Percentiles rank a stretch among this genome's conserved stretches.
Conservation (phyloP, 305 asterid genomes). For the Plantago rigida region DNA sequence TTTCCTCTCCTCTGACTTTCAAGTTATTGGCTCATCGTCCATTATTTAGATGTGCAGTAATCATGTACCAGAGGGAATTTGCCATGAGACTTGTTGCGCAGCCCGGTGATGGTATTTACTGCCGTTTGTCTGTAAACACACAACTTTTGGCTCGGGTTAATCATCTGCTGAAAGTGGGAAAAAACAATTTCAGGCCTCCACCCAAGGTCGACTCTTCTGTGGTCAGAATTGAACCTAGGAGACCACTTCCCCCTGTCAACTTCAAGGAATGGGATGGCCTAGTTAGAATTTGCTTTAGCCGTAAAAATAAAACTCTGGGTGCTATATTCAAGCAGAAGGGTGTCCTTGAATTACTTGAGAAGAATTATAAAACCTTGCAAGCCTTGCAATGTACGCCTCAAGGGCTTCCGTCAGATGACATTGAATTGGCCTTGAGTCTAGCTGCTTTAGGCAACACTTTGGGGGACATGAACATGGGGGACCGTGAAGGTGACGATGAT, state of each 20-base stretch:
- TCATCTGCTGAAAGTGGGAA: slow-evolving; percentile 84
- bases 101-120: slow-evolving; percentile 75
- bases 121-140: slow-evolving; percentile 89
- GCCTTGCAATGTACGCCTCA: slow-evolving; percentile 52
- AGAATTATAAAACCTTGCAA: slow-evolving; percentile 75
- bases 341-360: slow-evolving; percentile 61
- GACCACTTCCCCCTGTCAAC: slow-evolving; percentile 65
- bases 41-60: slow-evolving; percentile 77
- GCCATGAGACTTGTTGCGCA: slow-evolving; percentile 96
- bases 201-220: slow-evolving; percentile 96
- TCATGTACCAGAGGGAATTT: slow-evolving; percentile 90
- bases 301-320: slow-evolving; percentile 83
- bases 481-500: slow-evolving; percentile 45
- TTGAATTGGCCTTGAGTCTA: slow-evolving; percentile 42
- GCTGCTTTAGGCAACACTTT: slow-evolving; percentile 66
- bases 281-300: slow-evolving; percentile 77
- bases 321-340: slow-evolving; percentile 64
- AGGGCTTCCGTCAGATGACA: slow-evolving; percentile 34
- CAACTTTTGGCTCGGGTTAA: slow-evolving; percentile 71
- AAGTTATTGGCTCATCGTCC: slow-evolving; percentile 77
- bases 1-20: slow-evolving; percentile 89
- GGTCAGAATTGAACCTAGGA: slow-evolving; percentile 84
- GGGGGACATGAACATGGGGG: slow-evolving; percentile 53
- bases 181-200: slow-evolving; percentile 89
- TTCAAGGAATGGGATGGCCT: slow-evolving; percentile 97